Evolutionary conservation across 1,139 yeast genomes (phyloP), one percentile per base, ranked within the genome.

Genomic region (Magnusiomyces clavatus): DNA sequence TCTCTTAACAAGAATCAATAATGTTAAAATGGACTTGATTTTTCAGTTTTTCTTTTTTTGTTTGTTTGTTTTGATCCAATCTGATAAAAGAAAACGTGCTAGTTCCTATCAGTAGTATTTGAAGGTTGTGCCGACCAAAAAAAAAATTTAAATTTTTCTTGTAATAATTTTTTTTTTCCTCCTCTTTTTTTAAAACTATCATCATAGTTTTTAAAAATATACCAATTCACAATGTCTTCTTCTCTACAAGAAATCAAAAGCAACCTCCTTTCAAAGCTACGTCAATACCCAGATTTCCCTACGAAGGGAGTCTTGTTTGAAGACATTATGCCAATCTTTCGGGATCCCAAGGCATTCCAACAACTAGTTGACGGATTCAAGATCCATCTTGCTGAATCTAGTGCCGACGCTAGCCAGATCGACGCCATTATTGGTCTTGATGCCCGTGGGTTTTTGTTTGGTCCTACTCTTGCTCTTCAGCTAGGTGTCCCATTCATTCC

Each of bases 391-490:
- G 81, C 81, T 53, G 78, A 77, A 58, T 69, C 75, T 49, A 45
- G 24, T 13, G 8, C 4, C 31, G 31, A 24, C 8, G 8, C 8
- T 24, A 70, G 72, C 54, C 82, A 86, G 63, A 80, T 90, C 55
- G 97, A 92, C 65, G 92, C 85, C 65, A 78, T 92, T 58, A 89
- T 92, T 51, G 99, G 97, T 43, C 78, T 94, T 60, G 99, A 92
- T 70, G 87, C 97, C 52, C 84, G 99, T 70, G 99, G 99, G 1
- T 92, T 92, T 69, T 76, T 92, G 56, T 92, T 92, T 63, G 99
- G 97, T 11, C 98, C 99, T 48, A 75, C 97, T 41, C 76, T 92
- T 60, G 98, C 98, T 8, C 77, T 92, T 59, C 92, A 88, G 55
- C 72, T 92, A 56, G 83, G 84, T 57, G 92, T 94, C 46, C 94